Conservation (phyloP, 2,329 filamentous ascomycete species). For the Ampelomyces quisqualis region DNA sequence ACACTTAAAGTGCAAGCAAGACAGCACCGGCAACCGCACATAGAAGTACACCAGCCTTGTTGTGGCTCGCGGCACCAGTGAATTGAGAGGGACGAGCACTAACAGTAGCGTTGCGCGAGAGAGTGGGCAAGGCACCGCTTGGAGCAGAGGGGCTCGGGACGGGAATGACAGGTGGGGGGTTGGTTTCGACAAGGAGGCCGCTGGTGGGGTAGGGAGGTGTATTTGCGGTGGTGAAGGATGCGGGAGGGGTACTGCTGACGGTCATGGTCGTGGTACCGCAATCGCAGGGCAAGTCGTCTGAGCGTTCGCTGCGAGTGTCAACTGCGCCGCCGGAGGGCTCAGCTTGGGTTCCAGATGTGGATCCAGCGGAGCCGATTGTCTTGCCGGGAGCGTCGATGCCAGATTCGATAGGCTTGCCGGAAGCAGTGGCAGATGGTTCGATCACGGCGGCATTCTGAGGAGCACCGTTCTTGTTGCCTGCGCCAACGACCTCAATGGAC, state of each 20-base stretch:
- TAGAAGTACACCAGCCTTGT: constrained; percentile 25
- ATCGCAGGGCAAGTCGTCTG: constrained; percentile 18
- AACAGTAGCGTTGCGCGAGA: constrained; percentile 23
- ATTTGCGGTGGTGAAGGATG: constrained; percentile 17
- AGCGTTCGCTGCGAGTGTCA: constrained; percentile 8
- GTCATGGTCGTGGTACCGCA: constrained; percentile 34
- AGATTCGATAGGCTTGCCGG: constrained; percentile 25
- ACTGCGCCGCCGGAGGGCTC: constrained; percentile 11
- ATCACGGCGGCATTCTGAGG: constrained; percentile 28
- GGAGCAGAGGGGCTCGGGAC: constrained; percentile 19
- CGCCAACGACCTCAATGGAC: constrained; percentile 50
- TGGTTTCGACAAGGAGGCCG: constrained; percentile 32
- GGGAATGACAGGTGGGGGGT: constrained; percentile 25
- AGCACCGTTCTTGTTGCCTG: constrained; percentile 36
- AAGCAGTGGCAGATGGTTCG: constrained; percentile 31
- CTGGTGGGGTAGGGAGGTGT: constrained; percentile 24
- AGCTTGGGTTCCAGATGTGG: constrained; percentile 11
- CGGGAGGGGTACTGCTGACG: constrained; percentile 31
- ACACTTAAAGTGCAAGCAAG: constrained; percentile 30
- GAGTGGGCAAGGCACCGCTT: constrained; percentile 15
- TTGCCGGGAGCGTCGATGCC: constrained; percentile 25
- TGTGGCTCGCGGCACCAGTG: constrained; percentile 29
- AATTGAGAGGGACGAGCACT: constrained; percentile 26
- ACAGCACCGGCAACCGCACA: constrained; percentile 25
- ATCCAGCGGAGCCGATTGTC: constrained; percentile 10